Conservation (phyloP, 345 rosid species). For the Camelina sativa region DNA sequence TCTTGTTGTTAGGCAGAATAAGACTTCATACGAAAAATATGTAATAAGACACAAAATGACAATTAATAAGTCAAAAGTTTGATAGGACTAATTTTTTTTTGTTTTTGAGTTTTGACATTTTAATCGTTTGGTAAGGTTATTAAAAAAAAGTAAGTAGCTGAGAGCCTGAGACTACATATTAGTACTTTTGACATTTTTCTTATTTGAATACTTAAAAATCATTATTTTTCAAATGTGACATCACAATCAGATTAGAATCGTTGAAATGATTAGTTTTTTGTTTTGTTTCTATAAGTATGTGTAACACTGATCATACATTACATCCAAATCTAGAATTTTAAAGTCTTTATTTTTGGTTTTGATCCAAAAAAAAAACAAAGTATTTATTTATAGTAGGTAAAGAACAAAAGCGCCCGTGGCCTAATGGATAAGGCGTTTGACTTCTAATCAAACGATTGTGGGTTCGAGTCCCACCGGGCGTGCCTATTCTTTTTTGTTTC, state of each 20-base stretch:
- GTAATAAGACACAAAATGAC: background rate
- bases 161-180: too few species aligned
- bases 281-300: too few species aligned
- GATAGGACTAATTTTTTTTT: background rate
- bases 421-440: slow-evolving; percentile 89
- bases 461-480: slow-evolving; percentile 87
- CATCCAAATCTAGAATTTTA: background rate
- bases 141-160: too few species aligned
- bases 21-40: background rate
- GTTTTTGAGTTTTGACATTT: too few species aligned
- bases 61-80: background rate
- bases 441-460: slow-evolving; percentile 92
- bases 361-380: too few species aligned
- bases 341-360: too few species aligned
- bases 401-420: slow-evolving; percentile 53
- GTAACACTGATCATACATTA: too few species aligned
- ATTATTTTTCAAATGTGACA: background rate
- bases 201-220: background rate
- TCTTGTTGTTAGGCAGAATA: background rate
- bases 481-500: slow-evolving; percentile 11
- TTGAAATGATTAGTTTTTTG: background rate
- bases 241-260: background rate
- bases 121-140: too few species aligned
- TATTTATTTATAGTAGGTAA: too few species aligned
- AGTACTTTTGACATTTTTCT: too few species aligned